A percentile compares a stretch with the other conserved stretches of the same genome.
Conservation (phyloP, 495 filamentous ascomycete genomes). For the Neurospora cerealis region DNA sequence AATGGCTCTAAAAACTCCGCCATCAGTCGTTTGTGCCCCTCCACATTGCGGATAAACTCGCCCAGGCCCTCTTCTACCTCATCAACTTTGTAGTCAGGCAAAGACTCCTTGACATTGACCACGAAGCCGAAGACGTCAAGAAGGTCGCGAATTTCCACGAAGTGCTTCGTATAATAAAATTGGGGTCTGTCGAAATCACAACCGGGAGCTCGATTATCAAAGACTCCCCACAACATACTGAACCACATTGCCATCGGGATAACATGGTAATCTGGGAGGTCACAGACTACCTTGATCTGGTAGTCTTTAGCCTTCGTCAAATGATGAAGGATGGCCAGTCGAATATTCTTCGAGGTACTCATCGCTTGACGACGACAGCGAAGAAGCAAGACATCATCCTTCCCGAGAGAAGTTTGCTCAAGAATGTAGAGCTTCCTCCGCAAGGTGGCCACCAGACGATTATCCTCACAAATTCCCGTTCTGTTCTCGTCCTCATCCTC, state of each 20-base stretch:
- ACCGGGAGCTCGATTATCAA: neutral
- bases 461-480: too few species aligned
- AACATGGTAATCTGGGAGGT: neutral
- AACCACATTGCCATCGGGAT: too few species aligned
- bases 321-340: neutral
- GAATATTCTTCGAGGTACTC: neutral
- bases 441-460: neutral
- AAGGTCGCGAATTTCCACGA: neutral
- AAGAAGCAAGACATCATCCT: neutral
- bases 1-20: neutral
- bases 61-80: too few species aligned
- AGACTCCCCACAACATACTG: too few species aligned
- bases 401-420: neutral
- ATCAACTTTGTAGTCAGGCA: too few species aligned
- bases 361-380: neutral
- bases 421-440: neutral
- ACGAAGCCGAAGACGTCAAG: neutral
- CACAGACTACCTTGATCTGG: neutral
- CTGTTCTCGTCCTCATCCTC: too few species aligned
- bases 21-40: too few species aligned
- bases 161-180: neutral
- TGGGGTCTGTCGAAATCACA: neutral
- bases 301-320: neutral
- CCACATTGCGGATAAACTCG: too few species aligned
- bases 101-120: too few species aligned